Base-by-base conservation (phyloP, 1,139 yeast species). In the Yamadazyma buinensis region DNA sequence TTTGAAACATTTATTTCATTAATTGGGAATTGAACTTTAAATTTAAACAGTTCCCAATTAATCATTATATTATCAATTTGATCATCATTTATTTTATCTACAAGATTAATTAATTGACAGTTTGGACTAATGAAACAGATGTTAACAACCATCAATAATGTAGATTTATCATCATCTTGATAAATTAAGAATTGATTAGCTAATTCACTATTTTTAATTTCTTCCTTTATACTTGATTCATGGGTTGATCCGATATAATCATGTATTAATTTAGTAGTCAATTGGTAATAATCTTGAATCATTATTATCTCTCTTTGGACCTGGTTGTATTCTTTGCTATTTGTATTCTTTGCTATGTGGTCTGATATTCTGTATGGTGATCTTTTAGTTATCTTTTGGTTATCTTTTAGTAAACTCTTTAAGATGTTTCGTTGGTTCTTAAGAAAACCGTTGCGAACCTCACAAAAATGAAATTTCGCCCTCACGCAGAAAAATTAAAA, bases 51-150 rank as follows among this genome's bases (percentile, higher is more conserved):
- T 2, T 30, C 34, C 42, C 48, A 47, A 26, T 51, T 52, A 22
- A 55, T 41, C 38, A 36, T 14, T 2, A 41, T 33, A 7, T 40
- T 37, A 9, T 37, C 37, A n/a, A 39, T 32, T 14, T 29, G 20
- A 13, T 35, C 31, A 10, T 24, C 26, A 7, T 8, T 15, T 1
- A 15, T 42, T n/a, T 39, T 21, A 18, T 35, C 40, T 13, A 33
- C 40, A 57, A 65, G 53, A 38, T 54, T 52, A 10, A 62, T 44
- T 21, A 54, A 40, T n/a, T 57, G 52, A 17, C 44, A 47, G 14
- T 49, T 53, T 15, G 50, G 52, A 21, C 46, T 43, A 15, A 47
- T 35, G 23, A 43, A 43, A 8, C 38, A 35, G 3, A 43, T 28
- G 29, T 38, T 43, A 9, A 46, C 33, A 5, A 43, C 30, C 34